Conservation (phyloP, 208 protist species). For the Trypanosoma avium region DNA sequence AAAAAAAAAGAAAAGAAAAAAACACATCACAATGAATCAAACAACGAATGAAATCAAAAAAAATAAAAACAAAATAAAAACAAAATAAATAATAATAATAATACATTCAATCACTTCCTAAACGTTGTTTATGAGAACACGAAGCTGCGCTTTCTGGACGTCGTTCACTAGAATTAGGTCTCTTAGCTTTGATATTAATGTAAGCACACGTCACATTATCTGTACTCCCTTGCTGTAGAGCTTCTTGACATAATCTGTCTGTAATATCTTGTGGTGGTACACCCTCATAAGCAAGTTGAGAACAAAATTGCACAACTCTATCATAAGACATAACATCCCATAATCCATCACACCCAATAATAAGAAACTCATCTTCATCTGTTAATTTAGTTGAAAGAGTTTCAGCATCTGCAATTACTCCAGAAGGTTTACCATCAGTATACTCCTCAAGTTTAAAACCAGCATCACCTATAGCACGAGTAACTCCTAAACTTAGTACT, state of each 20-base stretch:
- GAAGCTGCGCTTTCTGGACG: constrained; percentile 25
- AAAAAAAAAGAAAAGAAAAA: constrained; percentile 2
- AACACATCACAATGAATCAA: neutral
- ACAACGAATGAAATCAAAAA: neutral
- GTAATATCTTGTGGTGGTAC: constrained; percentile 60
- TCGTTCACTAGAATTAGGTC: constrained; percentile 12
- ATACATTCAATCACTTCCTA: constrained; percentile 20
- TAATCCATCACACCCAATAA: constrained; percentile 93
- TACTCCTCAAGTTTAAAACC: constrained; percentile 88
- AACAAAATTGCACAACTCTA: constrained; percentile 84
- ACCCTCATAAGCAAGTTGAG: constrained; percentile 42
- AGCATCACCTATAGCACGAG: constrained; percentile 94
- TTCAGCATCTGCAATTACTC: constrained; percentile 76
- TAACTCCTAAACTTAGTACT: constrained; percentile 90
- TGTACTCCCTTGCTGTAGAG: constrained; percentile 59
- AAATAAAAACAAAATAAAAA: constrained; percentile 23
- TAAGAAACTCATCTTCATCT: constrained; percentile 87
- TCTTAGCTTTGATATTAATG: constrained; percentile 38
- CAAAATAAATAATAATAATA: constrained; percentile 19
- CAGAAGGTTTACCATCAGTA: constrained; percentile 78
- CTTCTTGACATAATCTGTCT: constrained; percentile 63
- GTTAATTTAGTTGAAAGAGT: constrained; percentile 61
- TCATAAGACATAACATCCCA: constrained; percentile 94
- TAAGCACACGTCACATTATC: constrained; percentile 88
- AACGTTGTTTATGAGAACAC: constrained; percentile 15